phyloP scores from a whole-genome alignment of 2,329 filamentous ascomycete species.

The Golovinomyces cichoracearum region DNA sequence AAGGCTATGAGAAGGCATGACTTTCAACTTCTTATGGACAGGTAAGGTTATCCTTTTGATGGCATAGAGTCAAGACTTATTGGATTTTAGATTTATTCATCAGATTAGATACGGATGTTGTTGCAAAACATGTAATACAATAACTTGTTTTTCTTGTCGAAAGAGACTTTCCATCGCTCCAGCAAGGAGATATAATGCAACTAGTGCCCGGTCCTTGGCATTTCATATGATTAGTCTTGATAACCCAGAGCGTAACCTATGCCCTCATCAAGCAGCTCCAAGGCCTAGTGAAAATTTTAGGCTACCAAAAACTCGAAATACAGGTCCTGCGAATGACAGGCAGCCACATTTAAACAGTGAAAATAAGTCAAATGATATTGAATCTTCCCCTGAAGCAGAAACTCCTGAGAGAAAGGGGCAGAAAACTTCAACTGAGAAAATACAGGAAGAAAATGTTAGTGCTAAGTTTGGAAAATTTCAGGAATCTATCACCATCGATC shows the following conservation, averaged over 20 bases:
- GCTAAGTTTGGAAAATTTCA: conserved; percentile 5
- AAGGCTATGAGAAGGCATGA: conserved; percentile 33
- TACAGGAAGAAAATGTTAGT: neutral
- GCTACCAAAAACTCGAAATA: neutral
- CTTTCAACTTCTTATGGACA: conserved; percentile 41
- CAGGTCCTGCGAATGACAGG: neutral
- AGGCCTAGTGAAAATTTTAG: conserved; percentile 2
- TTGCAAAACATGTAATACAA: conserved; percentile 37
- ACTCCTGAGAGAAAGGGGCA: neutral
- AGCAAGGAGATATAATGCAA: conserved; percentile 50
- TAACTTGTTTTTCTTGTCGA: conserved; percentile 60
- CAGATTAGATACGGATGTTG: conserved; percentile 68
- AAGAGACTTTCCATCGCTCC: conserved; percentile 41
- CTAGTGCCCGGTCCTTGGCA: conserved; percentile 59
- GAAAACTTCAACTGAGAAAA: conserved; percentile 2
- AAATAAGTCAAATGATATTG: neutral
- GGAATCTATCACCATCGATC: conserved; percentile 23
- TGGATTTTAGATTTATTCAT: conserved; percentile 37
- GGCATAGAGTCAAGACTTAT: conserved; percentile 3
- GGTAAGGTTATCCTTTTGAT: conserved; percentile 20
- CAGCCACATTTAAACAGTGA: neutral
- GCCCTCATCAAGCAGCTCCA: conserved; percentile 18
- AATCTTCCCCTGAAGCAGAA: neutral
- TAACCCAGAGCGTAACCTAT: conserved; percentile 45
- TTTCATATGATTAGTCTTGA: conserved; percentile 59